These are phyloP conservation scores for Monosporascus cannonballus DNA, from an alignment of 2,329 filamentous ascomycete species.

Conservation along the genomic window DNA sequence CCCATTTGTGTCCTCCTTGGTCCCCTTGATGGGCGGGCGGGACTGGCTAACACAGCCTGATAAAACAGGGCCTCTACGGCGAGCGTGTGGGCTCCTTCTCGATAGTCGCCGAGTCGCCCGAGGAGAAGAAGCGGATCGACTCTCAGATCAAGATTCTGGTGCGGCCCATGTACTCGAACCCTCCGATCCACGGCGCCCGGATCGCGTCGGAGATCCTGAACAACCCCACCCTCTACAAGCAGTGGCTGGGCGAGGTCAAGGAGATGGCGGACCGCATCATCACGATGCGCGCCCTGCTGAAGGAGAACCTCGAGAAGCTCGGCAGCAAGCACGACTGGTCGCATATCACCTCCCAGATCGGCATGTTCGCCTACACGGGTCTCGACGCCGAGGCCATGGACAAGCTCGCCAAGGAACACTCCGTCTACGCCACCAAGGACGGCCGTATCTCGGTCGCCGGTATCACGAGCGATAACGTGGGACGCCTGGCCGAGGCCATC, in stretches of 20 bases:
- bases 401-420: conserved; percentile 85
- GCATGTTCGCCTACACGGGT: conserved; percentile 99
- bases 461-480: conserved; percentile 74
- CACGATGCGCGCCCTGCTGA: conserved; percentile 90
- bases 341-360: conserved; percentile 97
- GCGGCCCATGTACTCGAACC: conserved; percentile 96
- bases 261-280: conserved; percentile 99
- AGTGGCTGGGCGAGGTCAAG: conserved; percentile 97
- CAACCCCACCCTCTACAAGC: conserved; percentile 74
- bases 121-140: conserved; percentile 93
- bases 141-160: conserved; percentile 98
- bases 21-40: neutral
- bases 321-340: conserved; percentile 97
- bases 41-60: neutral
- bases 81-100: conserved; percentile 98
- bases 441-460: conserved; percentile 81
- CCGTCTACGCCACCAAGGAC: conserved; percentile 94
- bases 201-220: conserved; percentile 91
- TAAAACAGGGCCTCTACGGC: conserved; percentile 78
- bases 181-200: conserved; percentile 90
- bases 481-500: conserved; percentile 75
- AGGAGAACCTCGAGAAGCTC: conserved; percentile 89
- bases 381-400: conserved; percentile 90
- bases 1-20: no score
- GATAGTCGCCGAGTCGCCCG: conserved; percentile 74